phyloP scores from a whole-genome alignment of 805 yeast species.

The Wickerhamiella shivajii region DNA sequence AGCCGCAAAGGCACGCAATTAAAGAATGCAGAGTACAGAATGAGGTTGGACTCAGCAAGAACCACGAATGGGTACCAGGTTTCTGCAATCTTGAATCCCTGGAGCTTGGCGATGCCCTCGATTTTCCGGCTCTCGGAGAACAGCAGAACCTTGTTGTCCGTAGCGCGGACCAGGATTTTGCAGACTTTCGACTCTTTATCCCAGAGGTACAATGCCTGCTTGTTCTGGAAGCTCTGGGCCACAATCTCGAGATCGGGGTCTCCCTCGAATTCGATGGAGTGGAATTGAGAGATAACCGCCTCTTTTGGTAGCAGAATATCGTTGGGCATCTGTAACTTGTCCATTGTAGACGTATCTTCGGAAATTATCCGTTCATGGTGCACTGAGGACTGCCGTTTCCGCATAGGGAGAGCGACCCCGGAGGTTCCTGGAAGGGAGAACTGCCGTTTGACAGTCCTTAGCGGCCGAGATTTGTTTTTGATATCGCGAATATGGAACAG shows the following conservation, averaged over 20 bases:
- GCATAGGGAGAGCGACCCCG: slow-evolving; percentile 7
- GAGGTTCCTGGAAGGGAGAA: not conserved
- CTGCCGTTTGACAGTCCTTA: not conserved
- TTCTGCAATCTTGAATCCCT: slow-evolving; percentile 4
- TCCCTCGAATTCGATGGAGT: not conserved
- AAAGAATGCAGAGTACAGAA: slow-evolving; percentile 6
- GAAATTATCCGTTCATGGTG: slow-evolving; percentile 8
- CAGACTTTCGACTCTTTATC: not conserved
- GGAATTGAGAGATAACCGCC: slow-evolving; percentile 2
- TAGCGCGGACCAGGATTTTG: not conserved
- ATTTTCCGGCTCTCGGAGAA: not conserved
- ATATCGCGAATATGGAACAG: slow-evolving; percentile 44
- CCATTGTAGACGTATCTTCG: slow-evolving; percentile 3
- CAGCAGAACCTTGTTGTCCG: not conserved
- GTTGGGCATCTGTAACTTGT: not conserved
- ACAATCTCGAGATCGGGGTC: not conserved
- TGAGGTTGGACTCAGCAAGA: slow-evolving; percentile 1
- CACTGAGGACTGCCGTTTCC: slow-evolving; percentile 11
- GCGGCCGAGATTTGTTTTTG: slow-evolving; percentile 3
- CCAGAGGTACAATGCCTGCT: slow-evolving; percentile 6
- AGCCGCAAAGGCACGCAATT: not conserved
- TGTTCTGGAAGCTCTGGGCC: slow-evolving; percentile 5
- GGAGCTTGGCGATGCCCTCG: slow-evolving; percentile 1
- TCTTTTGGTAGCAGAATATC: slow-evolving; percentile 8
- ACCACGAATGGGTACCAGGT: slow-evolving; percentile 1